phyloP scores from a whole-genome alignment of 108 stramenopile genomes.

The Pseudonitzschia multiseries region DNA sequence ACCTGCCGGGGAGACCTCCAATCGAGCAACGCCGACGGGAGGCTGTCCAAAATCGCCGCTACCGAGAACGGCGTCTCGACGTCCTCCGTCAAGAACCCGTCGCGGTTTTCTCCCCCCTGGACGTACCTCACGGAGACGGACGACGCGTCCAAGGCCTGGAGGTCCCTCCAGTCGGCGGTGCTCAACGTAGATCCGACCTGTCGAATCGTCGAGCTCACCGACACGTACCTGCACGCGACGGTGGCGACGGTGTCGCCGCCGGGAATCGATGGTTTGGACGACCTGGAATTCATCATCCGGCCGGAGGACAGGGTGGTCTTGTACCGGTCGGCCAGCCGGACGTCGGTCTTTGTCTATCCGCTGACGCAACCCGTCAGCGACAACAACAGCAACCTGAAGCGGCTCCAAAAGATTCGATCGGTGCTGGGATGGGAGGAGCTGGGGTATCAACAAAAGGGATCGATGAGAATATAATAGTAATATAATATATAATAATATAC shows the following conservation, averaged over 20 bases:
- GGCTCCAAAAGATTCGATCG: constrained; percentile 77
- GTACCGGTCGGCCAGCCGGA: constrained; percentile 81
- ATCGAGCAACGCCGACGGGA: constrained; percentile 45
- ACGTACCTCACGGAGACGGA: constrained; percentile 77
- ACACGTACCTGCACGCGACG: constrained; percentile 76
- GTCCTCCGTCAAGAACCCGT: constrained; percentile 74
- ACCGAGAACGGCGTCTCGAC: constrained; percentile 82
- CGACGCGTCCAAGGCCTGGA: constrained; percentile 67
- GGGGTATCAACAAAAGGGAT: constrained; percentile 61
- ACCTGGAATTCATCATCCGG: constrained; percentile 86
- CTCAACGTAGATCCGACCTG: constrained; percentile 51
- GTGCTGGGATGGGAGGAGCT: constrained; percentile 77
- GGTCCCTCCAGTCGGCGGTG: constrained; percentile 63
- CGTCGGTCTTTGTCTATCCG: constrained; percentile 89
- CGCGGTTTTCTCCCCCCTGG: constrained; percentile 80
- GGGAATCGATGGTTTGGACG: constrained; percentile 70
- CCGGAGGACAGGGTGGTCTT: constrained; percentile 86
- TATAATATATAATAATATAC: too few relatives aligned
- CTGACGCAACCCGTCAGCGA: constrained; percentile 90
- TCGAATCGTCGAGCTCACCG: constrained; percentile 73
- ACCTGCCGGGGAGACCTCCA: constrained; percentile 67
- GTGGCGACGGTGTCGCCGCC: constrained; percentile 68
- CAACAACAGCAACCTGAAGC: constrained; percentile 76
- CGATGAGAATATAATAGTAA: constrained; percentile 39
- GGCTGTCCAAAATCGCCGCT: constrained; percentile 71